Percentiles rank a stretch among this genome's conserved stretches.
phyloP scores from a whole-genome alignment of 306 rosid genomes.

The Hippophae rhamnoides region DNA sequence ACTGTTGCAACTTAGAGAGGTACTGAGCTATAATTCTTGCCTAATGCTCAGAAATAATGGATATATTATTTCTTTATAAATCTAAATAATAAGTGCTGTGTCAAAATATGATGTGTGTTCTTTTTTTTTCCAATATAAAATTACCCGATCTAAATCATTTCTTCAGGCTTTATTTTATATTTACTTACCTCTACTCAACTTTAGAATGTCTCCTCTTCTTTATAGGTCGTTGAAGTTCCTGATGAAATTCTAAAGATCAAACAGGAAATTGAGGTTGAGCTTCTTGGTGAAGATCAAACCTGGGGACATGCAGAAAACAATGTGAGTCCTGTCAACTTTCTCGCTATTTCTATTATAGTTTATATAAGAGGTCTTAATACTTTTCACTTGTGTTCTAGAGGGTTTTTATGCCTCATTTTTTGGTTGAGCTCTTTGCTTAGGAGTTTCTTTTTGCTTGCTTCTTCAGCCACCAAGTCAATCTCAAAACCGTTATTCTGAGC shows the following conservation, averaged over 20 bases:
- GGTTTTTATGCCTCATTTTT: not conserved
- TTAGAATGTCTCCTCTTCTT: slow-evolving; percentile 13
- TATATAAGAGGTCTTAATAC: no score
- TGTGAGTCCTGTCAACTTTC: slow-evolving; percentile 37
- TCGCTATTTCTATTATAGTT: not conserved
- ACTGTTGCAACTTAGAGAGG: slow-evolving; percentile 70
- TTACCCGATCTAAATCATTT: no score
- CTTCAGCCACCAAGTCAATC: slow-evolving; percentile 47
- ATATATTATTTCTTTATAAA: no score
- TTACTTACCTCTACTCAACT: not conserved
- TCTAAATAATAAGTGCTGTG: not conserved
- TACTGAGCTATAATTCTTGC: slow-evolving; percentile 17
- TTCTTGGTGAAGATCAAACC: slow-evolving; percentile 75
- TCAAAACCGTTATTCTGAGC: slow-evolving; percentile 70
- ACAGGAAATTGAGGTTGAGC: slow-evolving; percentile 65
- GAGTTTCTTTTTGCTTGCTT: slow-evolving; percentile 3
- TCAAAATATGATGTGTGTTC: slow-evolving; percentile 5
- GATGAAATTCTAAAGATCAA: slow-evolving; percentile 61
- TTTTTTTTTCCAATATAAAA: no score
- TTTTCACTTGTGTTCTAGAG: not conserved
- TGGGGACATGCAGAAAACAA: slow-evolving; percentile 68
- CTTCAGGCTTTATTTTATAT: not conserved
- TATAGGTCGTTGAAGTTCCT: slow-evolving; percentile 50
- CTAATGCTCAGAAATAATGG: not conserved
- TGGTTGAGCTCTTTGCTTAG: not conserved